Conservation (phyloP, 2,329 filamentous ascomycete genomes). For the Penicillium sp. region DNA sequence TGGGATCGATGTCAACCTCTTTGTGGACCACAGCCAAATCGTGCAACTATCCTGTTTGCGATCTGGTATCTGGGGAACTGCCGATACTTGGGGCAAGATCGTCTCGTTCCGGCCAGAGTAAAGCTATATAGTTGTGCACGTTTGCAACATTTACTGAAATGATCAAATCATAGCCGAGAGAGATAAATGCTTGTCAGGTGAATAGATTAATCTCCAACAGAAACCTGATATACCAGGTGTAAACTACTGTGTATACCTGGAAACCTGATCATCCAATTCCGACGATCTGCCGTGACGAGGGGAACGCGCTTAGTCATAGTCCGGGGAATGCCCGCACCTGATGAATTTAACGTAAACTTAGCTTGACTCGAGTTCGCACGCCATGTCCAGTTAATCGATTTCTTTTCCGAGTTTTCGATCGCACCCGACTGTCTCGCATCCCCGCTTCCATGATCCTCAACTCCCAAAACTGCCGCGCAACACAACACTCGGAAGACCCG, state of each 20-base stretch:
- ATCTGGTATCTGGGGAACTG: constrained; percentile 52
- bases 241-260: no score
- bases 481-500: constrained; percentile 10
- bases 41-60: constrained; percentile 50
- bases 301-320: constrained; percentile 15
- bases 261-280: no score
- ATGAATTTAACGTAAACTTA: no score
- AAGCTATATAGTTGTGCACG: no score
- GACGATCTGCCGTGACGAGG: neutral
- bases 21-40: constrained; percentile 55
- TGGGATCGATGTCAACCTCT: constrained; percentile 52
- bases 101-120: constrained; percentile 34
- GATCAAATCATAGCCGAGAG: no score
- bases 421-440: neutral
- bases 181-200: no score
- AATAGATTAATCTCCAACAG: no score
- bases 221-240: no score
- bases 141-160: no score
- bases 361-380: no score
- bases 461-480: constrained; percentile 1
- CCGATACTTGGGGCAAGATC: constrained; percentile 52
- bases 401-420: no score
- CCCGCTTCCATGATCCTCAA: constrained; percentile 8
- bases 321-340: constrained; percentile 15
- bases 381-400: no score